Conservation (phyloP, 495 filamentous ascomycete genomes). For the Aspergillus egyptiacus region DNA sequence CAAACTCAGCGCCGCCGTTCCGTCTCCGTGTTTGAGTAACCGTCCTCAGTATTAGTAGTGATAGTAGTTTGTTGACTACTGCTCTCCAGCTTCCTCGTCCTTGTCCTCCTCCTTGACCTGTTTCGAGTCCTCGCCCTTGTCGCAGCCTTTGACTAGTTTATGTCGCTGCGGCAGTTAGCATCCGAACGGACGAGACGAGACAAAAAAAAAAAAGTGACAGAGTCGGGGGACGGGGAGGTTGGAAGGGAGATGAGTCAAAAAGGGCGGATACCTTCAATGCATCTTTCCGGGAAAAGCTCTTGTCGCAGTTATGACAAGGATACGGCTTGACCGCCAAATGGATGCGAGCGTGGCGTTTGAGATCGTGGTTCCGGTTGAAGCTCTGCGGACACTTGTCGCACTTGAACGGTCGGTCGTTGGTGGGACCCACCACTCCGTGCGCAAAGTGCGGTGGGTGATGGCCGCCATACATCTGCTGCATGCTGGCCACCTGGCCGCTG, state of each 20-base stretch:
- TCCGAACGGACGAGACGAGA: not conserved
- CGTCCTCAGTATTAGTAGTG: too few relatives aligned
- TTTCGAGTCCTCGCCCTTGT: constrained; percentile 38
- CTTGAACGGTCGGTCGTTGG: constrained; percentile 85
- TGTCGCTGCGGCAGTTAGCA: constrained; percentile 60
- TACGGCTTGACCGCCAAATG: constrained; percentile 95
- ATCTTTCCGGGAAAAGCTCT: constrained; percentile 96
- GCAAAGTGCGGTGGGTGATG: constrained; percentile 38
- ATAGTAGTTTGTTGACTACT: constrained; percentile 8
- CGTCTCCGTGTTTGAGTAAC: too few relatives aligned
- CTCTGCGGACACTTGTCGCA: constrained; percentile 88
- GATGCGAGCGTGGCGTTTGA: constrained; percentile 93
- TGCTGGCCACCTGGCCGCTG: constrained; percentile 51
- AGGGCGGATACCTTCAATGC: constrained; percentile 97
- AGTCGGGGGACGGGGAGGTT: constrained; percentile 7
- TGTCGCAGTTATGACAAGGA: constrained; percentile 85
- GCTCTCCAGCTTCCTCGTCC: constrained; percentile 6
- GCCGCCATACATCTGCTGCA: constrained; percentile 50
- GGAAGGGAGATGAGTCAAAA: too few relatives aligned
- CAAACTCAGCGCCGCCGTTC: too few relatives aligned
- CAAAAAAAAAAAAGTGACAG: constrained; percentile 5
- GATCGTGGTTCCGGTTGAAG: constrained; percentile 95
- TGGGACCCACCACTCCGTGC: constrained; percentile 34
- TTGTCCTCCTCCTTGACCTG: constrained; percentile 19
- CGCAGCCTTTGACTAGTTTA: constrained; percentile 90